Conservation (phyloP, 2,329 filamentous ascomycete species). For the Colletotrichum sp. region DNA sequence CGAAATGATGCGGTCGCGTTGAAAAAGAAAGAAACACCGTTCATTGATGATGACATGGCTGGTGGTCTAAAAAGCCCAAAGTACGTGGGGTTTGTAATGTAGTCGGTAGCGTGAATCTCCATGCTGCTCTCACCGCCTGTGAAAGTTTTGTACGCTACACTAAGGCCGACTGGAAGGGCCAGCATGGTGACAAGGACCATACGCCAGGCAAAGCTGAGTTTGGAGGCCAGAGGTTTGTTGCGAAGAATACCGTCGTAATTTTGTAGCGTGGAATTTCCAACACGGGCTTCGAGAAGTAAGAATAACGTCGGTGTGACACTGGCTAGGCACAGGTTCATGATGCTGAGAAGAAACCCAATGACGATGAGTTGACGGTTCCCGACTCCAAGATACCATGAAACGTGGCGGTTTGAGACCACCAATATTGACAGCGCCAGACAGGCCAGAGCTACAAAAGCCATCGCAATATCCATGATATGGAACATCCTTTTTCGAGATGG, state of each 20-base stretch:
- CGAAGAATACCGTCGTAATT: not conserved
- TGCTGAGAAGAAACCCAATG: not conserved
- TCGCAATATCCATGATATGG: rapidly evolving
- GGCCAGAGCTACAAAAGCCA: rapidly evolving
- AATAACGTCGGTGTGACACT: not conserved
- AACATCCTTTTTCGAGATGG: rapidly evolving
- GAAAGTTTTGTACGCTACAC: not conserved
- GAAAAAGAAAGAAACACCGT: too few relatives aligned
- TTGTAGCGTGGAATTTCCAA: not conserved
- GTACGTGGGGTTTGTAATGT: rapidly evolving
- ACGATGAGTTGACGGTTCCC: rapidly evolving
- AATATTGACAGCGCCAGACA: not conserved
- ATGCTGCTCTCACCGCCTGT: not conserved
- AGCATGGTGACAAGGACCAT: rapidly evolving
- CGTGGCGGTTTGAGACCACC: rapidly evolving
- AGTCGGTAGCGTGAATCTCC: rapidly evolving
- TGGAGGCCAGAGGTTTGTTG: not conserved
- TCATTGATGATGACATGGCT: not conserved
- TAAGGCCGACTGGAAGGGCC: not conserved
- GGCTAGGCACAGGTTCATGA: not conserved
- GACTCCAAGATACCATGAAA: not conserved
- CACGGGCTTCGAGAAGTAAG: rapidly evolving
- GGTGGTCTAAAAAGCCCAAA: not conserved
- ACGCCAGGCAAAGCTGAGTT: rapidly evolving
- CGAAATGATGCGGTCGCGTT: rapidly evolving